Conservation (phyloP, 176 grass and related monocot species). For the Poa pratensis region DNA sequence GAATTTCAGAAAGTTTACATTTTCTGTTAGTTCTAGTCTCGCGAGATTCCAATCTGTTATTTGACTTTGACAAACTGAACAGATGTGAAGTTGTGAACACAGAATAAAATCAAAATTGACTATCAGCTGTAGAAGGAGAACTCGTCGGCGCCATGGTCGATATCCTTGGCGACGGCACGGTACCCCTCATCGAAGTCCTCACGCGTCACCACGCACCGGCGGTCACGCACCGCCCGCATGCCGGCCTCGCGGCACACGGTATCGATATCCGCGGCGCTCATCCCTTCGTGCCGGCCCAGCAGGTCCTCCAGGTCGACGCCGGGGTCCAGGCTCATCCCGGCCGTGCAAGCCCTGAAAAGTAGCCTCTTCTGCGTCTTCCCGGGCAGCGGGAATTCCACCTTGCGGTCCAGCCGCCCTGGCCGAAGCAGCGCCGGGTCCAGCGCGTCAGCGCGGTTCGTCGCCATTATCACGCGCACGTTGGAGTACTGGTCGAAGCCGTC, state of each 20-base stretch:
- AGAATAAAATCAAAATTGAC: neutral
- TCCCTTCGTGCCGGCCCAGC: neutral
- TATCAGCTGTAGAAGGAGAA: slow-evolving; percentile 20
- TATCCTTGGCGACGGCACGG: neutral
- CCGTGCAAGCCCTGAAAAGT: slow-evolving; percentile 24
- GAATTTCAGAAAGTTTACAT: too few relatives aligned
- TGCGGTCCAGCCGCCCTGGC: slow-evolving; percentile 42
- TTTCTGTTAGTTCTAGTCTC: too few relatives aligned
- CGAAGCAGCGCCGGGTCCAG: slow-evolving; percentile 51
- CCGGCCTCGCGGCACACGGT: slow-evolving; percentile 56
- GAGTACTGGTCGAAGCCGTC: slow-evolving; percentile 49
- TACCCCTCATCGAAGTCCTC: slow-evolving; percentile 34
- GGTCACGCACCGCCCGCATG: slow-evolving; percentile 45
- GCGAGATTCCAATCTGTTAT: too few relatives aligned
- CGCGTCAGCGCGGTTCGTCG: slow-evolving; percentile 45
- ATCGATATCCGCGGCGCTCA: slow-evolving; percentile 43
- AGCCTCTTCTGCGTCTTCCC: neutral
- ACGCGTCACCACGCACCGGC: slow-evolving; percentile 40
- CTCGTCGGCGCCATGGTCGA: neutral
- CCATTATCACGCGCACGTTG: slow-evolving; percentile 54
- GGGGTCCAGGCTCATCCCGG: slow-evolving; percentile 30
- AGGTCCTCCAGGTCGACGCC: slow-evolving; percentile 8
- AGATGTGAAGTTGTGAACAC: neutral
- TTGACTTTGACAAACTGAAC: neutral
- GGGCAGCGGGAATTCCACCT: slow-evolving; percentile 50